A percentile compares a stretch with the other conserved stretches of the same genome.
These are phyloP conservation scores for Cordyceps tenuipes DNA, from an alignment of 2,329 filamentous ascomycete species.

Conservation along the genomic window DNA sequence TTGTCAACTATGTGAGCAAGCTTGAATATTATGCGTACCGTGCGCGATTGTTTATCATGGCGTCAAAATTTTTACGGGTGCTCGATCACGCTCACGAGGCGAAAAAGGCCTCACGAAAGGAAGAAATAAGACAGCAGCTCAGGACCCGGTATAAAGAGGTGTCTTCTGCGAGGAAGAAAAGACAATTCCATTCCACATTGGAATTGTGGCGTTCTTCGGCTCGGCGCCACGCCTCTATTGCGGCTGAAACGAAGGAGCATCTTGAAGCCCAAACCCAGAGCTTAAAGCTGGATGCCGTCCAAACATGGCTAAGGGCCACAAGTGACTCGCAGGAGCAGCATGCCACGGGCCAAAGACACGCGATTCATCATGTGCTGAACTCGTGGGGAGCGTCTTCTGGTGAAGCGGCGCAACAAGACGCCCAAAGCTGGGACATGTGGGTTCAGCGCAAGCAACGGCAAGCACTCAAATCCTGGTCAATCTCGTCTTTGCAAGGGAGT, in stretches of 20 bases:
- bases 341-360: background rate
- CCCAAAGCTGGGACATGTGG: conserved; percentile 25
- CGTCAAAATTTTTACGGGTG: conserved; percentile 1
- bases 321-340: conserved; percentile 12
- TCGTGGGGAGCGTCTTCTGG: conserved; percentile 19
- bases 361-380: conserved; percentile 10
- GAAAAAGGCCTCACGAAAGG: background rate
- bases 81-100: conserved; percentile 1
- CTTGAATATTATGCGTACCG: conserved; percentile 1
- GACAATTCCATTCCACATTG: conserved; percentile 5
- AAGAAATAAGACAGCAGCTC: conserved; percentile 9
- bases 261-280: background rate
- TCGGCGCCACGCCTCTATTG: background rate
- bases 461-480: conserved; percentile 29
- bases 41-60: conserved; percentile 9
- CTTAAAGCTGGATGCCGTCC: conserved; percentile 10
- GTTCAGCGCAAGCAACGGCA: conserved; percentile 24
- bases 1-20: background rate
- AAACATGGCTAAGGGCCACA: conserved; percentile 19
- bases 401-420: conserved; percentile 18
- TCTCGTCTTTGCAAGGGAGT: conserved; percentile 27
- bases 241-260: conserved; percentile 10
- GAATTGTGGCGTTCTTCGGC: background rate
- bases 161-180: conserved; percentile 1
- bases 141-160: conserved; percentile 8